Evolutionary conservation across 768 basidiomycete species (phyloP).

Genomic region (Lactarius trivialis): DNA sequence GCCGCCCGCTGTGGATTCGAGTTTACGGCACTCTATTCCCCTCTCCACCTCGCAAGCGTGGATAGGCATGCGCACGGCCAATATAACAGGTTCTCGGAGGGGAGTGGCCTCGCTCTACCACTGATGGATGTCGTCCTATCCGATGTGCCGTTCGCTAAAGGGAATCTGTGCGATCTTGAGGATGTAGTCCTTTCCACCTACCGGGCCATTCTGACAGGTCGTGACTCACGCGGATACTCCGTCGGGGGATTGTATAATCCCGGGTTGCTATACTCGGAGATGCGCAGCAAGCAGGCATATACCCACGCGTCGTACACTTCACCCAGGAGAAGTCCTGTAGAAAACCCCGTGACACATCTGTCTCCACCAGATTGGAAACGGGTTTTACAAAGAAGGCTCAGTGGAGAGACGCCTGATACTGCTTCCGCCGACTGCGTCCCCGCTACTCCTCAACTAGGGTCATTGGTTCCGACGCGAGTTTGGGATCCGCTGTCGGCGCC

Average conservation of each 20-base stretch:
- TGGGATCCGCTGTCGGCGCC: not conserved
- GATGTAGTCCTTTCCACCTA: conserved; percentile 15
- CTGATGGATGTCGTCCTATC: conserved; percentile 18
- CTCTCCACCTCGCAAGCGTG: not conserved
- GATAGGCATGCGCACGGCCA: conserved; percentile 3
- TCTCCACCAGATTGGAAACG: conserved; percentile 13
- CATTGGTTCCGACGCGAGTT: not conserved
- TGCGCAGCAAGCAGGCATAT: conserved; percentile 6
- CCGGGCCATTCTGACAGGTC: conserved; percentile 1
- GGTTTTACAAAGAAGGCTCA: not conserved
- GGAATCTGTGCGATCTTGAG: conserved; percentile 10
- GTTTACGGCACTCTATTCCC: conserved; percentile 4
- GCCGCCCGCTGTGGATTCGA: conserved; percentile 19
- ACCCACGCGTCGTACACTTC: not conserved
- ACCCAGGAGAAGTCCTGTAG: not conserved
- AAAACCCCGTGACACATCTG: conserved; percentile 2
- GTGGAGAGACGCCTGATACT: not conserved
- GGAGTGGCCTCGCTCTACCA: conserved; percentile 12
- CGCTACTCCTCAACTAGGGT: not conserved
- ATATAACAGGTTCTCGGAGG: conserved; percentile 12
- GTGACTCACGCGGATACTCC: conserved; percentile 8
- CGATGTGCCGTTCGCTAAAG: not conserved
- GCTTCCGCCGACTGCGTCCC: not conserved
- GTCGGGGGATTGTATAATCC: not conserved
- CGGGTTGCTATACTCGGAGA: conserved; percentile 15